Percentiles rank a stretch among this genome's conserved stretches.
phyloP scores from a whole-genome alignment of 108 stramenopile species.

The Mayamaea pseudoterrestris region DNA sequence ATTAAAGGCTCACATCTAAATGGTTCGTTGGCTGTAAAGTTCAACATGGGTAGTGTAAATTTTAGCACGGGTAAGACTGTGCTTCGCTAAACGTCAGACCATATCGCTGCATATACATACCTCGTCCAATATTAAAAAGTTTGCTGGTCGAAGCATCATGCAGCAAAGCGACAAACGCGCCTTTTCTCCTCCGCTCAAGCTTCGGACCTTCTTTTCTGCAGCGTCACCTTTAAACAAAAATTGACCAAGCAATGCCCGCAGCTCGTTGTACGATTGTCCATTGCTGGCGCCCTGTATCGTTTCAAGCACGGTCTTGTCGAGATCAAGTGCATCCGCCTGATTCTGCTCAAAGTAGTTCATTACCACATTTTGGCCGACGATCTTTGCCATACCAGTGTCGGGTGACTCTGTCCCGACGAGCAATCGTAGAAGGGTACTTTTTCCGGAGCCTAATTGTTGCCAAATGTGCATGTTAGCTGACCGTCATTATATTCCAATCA shows the following conservation, averaged over 20 bases:
- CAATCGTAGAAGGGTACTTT: conserved; percentile 79
- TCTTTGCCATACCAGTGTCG: conserved; percentile 45
- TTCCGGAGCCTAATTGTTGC: conserved; percentile 37
- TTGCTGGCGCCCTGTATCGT: conserved; percentile 67
- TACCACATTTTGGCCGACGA: conserved; percentile 73
- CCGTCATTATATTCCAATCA: neutral
- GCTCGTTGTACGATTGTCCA: conserved; percentile 79
- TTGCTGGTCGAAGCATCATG: conserved; percentile 90
- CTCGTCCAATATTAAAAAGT: conserved; percentile 88
- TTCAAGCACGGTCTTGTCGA: conserved; percentile 79
- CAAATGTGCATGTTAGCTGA: neutral
- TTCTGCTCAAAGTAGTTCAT: conserved; percentile 91
- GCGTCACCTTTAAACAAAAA: conserved; percentile 94
- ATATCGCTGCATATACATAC: too few species aligned
- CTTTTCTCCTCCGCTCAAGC: conserved; percentile 93
- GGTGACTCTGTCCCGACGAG: conserved; percentile 72
- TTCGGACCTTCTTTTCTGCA: conserved; percentile 81
- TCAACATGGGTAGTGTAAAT: too few species aligned
- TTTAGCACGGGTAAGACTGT: too few species aligned
- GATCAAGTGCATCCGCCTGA: conserved; percentile 87
- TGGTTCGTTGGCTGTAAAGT: conserved; percentile 14
- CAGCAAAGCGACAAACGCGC: conserved; percentile 84
- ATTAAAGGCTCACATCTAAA: too few species aligned
- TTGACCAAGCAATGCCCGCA: conserved; percentile 87
- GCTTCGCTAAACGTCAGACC: too few species aligned